Evolutionary conservation across 2,329 filamentous ascomycete genomes (phyloP), one percentile per base, ranked within the genome.

Genomic region (Albophoma yamanashiensis): DNA sequence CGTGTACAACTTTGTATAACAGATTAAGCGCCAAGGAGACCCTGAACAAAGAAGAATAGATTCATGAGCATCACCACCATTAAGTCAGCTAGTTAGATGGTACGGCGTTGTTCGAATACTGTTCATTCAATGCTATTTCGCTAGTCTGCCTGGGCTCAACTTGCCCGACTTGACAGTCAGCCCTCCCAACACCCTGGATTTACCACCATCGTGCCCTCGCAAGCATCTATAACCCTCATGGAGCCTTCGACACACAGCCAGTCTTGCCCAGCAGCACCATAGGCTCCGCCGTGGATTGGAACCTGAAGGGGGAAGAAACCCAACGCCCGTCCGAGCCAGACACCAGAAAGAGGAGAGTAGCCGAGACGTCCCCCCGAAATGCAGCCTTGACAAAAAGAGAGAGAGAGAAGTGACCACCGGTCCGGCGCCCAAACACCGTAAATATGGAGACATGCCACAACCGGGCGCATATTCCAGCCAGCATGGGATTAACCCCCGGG

Each of bases 401-500:
- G 14, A 14, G 31, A 55, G 50, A 53, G 50, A 53, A n/a, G 50
- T 36, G 4, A 7, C 25, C 9, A 15, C 50, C 31, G 31, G 31
- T 55, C 31, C 50, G 17, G 43, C 61, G 50, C 61, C 61, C 20
- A n/a, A 39, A 55, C 59, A 59, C 61, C 34, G 50, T 55, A 43
- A 27, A 40, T 34, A 45, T 57, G 55, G n/a, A 34, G n/a, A 36
- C 17, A 36, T 22, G 50, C 31, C 50, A 12, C 20, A 20, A 15
- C 31, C 31, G 20, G 38, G 50, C 22, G 22, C 31, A 36, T 6
- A 15, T 55, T 31, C 20, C 12, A 20, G 20, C 31, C 9, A n/a
- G 4, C 20, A 15, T 20, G 11, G 31, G 9, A 36, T 20, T 11
- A 14, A 36, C 11, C 36, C 2, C 17, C 31, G 17, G n/a, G 17